Percentiles rank a stretch among this genome's conserved stretches.
These are phyloP conservation scores for Euryodendron excelsum DNA, from an alignment of 148 eudicot genomes.

Conservation along the genomic window DNA sequence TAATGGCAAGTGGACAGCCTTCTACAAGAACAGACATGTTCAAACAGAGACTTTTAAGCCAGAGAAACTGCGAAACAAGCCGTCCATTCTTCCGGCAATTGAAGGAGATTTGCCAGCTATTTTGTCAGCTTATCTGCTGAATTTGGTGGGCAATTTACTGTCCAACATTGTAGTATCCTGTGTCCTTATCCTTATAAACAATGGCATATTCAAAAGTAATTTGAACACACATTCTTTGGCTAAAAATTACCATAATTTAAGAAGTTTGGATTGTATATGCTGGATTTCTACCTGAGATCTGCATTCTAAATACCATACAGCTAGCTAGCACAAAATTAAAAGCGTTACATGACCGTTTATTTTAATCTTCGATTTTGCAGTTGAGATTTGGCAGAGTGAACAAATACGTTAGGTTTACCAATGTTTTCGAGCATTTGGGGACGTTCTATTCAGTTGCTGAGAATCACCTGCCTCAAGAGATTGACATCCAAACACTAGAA, in stretches of 20 bases:
- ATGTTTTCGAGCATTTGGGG: slow-evolving; percentile 44
- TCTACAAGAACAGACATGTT: slow-evolving; percentile 34
- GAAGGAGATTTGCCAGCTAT: slow-evolving; percentile 38
- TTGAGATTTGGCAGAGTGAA: slow-evolving; percentile 37
- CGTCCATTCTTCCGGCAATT: slow-evolving; percentile 34
- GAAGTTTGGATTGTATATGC: no score
- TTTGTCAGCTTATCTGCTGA: slow-evolving; percentile 34
- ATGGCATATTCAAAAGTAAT: no score
- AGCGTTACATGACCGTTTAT: neutral
- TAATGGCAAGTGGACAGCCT: slow-evolving; percentile 19
- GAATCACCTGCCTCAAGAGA: slow-evolving; percentile 44
- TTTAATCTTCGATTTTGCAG: slow-evolving; percentile 20
- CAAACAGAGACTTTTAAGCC: slow-evolving; percentile 30
- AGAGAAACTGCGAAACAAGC: slow-evolving; percentile 25
- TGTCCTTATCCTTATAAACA: neutral
- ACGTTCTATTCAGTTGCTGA: slow-evolving; percentile 35
- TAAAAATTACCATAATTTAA: no score
- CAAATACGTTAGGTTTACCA: slow-evolving; percentile 40
- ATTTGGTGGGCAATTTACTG: slow-evolving; percentile 22
- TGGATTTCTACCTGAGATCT: neutral
- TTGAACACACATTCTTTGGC: no score
- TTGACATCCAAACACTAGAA: slow-evolving; percentile 31
- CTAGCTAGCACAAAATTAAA: no score
- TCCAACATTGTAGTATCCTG: neutral
- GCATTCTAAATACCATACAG: neutral